Base-by-base conservation (phyloP, 163 green algal genomes). In the Coccomyxa subellipsoidea region DNA sequence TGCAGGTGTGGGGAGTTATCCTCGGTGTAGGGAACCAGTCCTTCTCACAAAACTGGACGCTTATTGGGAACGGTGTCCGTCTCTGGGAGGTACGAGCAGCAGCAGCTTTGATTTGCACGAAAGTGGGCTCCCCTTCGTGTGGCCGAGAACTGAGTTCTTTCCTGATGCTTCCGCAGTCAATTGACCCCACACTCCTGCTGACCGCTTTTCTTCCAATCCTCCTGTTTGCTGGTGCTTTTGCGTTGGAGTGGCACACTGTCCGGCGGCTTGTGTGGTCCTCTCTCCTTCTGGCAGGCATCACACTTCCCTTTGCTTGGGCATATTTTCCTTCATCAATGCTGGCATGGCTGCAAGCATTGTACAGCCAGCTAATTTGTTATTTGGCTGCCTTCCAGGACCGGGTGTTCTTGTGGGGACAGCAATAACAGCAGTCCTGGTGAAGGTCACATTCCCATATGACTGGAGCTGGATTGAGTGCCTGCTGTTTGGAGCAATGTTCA, bases 371-470 rank as follows among this genome's bases (percentile, higher is more conserved):
- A 69, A 36, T 31, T 31, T n/a, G 9, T 37, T n/a, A n/a, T 38
- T 47, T 18, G 25, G 32, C 54, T 38, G 39, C 29, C 54, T 71
- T 77, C 85, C 90, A 9, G 84, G 87, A 15, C 85, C 86, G 1
- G 91, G 91, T 4, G 90, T 92, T 0, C 38, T 93, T 0, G 37
- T 91, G 7, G 85, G 81, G 32, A 85, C 84, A 23, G 47, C 47
- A n/a, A 47, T 92, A 34, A 90, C 87, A 35, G 87, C 87, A 38
- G 34, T 92, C 2, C 73, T 92, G 38, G 84, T 85, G 18, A 88
- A 87, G 12, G 93, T 88, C 80, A 82, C 88, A 27, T 91, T 94
- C 38, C 91, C 91, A 0, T 93, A 93, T 76, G 69, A 79, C 39
- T 94, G 91, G 91, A 84, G 18, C n/a, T 94, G 91, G 91, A 80